A percentile compares a stretch with the other conserved stretches of the same genome.
Conservation (phyloP, 208 protist genomes). For the Crithidia brevicula region DNA sequence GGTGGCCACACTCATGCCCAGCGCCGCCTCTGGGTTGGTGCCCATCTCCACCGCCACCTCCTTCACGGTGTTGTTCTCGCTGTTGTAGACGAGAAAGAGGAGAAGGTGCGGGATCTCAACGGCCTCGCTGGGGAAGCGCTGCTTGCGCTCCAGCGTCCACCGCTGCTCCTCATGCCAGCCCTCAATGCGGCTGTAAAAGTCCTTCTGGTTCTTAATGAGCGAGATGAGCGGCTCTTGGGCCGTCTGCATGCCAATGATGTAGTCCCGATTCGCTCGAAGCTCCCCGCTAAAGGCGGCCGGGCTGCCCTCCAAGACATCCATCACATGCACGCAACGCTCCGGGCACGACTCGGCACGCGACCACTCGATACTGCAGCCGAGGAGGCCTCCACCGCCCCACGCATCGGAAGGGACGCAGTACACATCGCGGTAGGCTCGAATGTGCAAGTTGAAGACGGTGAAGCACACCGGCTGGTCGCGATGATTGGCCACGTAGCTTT, state of each 20-base stretch:
- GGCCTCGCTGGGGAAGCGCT: constrained; percentile 20
- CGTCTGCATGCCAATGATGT: constrained; percentile 89
- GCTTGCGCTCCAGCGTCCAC: constrained; percentile 32
- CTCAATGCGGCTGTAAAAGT: constrained; percentile 71
- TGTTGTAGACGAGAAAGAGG: constrained; percentile 79
- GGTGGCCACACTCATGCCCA: constrained; percentile 74
- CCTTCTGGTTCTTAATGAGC: constrained; percentile 61
- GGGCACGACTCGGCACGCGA: constrained; percentile 28
- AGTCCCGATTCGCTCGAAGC: constrained; percentile 62
- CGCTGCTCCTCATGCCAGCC: constrained; percentile 63
- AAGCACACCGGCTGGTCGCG: constrained; percentile 50
- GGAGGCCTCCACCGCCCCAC: constrained; percentile 65
- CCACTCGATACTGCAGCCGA: constrained; percentile 92
- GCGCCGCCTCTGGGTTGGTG: constrained; percentile 41
- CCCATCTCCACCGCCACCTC: constrained; percentile 78
- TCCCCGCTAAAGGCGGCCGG: constrained; percentile 53
- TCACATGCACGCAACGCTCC: constrained; percentile 66
- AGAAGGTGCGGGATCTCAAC: constrained; percentile 47
- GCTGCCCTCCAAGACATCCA: constrained; percentile 60
- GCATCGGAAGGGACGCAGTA: constrained; percentile 25
- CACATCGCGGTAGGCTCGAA: constrained; percentile 67
- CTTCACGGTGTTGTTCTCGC: constrained; percentile 63
- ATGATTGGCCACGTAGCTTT: constrained; percentile 49
- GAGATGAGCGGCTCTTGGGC: constrained; percentile 62
- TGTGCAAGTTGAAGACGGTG: constrained; percentile 71